Percentiles rank a stretch among this genome's conserved stretches.
Evolutionary conservation across 73 alveolate genomes (phyloP).

Genomic region (Tetrahymena elliotti): DNA sequence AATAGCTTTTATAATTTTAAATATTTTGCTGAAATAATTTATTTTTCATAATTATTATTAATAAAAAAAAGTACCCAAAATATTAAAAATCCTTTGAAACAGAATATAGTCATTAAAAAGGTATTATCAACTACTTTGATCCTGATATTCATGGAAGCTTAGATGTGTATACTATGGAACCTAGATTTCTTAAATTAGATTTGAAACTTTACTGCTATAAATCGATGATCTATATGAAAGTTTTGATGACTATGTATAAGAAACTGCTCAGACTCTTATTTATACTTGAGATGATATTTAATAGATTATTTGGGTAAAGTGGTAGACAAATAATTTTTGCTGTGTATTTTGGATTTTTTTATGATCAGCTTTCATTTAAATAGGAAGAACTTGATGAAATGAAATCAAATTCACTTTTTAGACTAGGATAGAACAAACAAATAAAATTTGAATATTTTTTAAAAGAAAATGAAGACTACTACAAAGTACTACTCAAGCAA

Average conservation of each 20-base stretch:
- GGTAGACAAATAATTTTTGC: neutral
- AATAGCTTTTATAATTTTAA: no score
- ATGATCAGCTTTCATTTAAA: neutral
- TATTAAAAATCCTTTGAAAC: neutral
- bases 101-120: neutral
- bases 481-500: neutral
- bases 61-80: neutral
- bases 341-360: neutral
- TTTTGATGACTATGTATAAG: neutral
- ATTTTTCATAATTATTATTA: no score
- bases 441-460: neutral
- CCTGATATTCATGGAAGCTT: neutral
- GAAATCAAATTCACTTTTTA: neutral
- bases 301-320: neutral
- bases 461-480: neutral
- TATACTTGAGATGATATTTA: neutral
- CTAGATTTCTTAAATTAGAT: neutral
- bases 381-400: neutral
- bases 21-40: no score
- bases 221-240: neutral
- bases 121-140: neutral
- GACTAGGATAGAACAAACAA: neutral
- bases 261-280: neutral
- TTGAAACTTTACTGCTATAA: neutral
- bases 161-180: neutral